A percentile compares a stretch with the other conserved stretches of the same genome.
phyloP scores from a whole-genome alignment of 192 early-diverging fungal species.

The Haplosporangium gracile region DNA sequence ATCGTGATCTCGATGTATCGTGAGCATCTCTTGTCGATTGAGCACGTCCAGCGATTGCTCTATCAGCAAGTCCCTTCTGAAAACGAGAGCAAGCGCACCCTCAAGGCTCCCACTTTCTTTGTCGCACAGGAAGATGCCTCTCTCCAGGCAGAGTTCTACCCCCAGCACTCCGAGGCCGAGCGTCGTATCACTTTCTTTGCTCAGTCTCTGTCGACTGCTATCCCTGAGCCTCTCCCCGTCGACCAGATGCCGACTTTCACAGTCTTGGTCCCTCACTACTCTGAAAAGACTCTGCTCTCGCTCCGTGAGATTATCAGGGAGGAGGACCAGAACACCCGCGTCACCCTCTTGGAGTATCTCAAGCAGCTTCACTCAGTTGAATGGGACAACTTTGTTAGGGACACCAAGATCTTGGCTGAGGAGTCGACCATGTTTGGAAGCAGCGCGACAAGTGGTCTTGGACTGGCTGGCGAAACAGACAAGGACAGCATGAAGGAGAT shows the following conservation, averaged over 20 bases:
- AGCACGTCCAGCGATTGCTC: constrained; percentile 79
- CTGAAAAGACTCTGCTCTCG: constrained; percentile 86
- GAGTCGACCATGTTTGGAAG: constrained; percentile 63
- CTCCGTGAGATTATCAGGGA: constrained; percentile 88
- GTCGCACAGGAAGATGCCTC: constrained; percentile 81
- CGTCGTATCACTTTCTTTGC: constrained; percentile 90
- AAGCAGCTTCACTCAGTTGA: constrained; percentile 84
- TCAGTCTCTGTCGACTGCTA: constrained; percentile 83
- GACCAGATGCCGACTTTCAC: constrained; percentile 90
- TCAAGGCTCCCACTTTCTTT: constrained; percentile 84
- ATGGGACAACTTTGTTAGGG: constrained; percentile 94
- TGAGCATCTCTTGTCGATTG: constrained; percentile 81
- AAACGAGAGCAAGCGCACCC: constrained; percentile 71
- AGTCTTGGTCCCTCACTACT: constrained; percentile 87
- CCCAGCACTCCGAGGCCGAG: constrained; percentile 82
- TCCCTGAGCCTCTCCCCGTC: constrained; percentile 83
- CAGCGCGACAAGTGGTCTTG: constrained; percentile 32
- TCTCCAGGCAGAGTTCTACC: constrained; percentile 79
- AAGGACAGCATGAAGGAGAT: constrained; percentile 64
- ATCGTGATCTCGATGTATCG: constrained; percentile 88
- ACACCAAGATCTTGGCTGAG: constrained; percentile 83
- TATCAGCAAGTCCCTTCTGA: constrained; percentile 75
- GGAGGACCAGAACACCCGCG: constrained; percentile 82
- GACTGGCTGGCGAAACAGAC: constrained; percentile 32
- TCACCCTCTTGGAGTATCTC: constrained; percentile 86